phyloP scores from a whole-genome alignment of 352 stramenopile genomes.

The Blastocystis sp. region DNA sequence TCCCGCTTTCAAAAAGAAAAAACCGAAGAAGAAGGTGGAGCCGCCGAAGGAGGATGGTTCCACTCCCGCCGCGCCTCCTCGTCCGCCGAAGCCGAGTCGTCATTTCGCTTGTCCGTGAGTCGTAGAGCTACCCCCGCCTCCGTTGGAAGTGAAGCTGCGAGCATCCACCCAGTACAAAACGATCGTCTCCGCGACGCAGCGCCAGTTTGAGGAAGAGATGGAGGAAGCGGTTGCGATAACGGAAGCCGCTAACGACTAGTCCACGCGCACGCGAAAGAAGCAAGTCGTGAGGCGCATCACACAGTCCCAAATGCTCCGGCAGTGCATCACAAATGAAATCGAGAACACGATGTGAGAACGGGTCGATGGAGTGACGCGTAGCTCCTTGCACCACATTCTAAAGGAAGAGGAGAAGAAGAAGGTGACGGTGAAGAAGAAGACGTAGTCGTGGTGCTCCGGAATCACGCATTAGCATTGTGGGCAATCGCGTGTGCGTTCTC shows the following conservation, averaged over 20 bases:
- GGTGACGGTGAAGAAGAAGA: constrained; percentile 26
- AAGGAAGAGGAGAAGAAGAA: constrained; percentile 72
- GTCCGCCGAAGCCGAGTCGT: constrained; percentile 38
- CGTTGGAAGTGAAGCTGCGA: constrained; percentile 37
- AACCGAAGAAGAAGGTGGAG: constrained; percentile 52
- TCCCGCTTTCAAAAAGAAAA: constrained; percentile 65
- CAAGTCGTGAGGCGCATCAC: constrained; percentile 20
- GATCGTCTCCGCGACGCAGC: constrained; percentile 40
- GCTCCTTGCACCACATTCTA: constrained; percentile 60
- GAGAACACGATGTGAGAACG: constrained; percentile 48
- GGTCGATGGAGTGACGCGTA: not conserved
- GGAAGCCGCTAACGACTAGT: not conserved
- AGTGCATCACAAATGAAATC: constrained; percentile 44
- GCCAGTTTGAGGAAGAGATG: constrained; percentile 45
- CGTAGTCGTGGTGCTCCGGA: not conserved
- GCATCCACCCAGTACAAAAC: constrained; percentile 58
- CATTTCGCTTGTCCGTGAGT: not conserved
- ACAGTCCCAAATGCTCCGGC: constrained; percentile 50
- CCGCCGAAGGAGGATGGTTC: not conserved
- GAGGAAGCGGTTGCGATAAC: not conserved
- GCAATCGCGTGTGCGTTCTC: constrained; percentile 30
- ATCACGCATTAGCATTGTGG: constrained; percentile 36
- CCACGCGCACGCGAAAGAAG: constrained; percentile 2
- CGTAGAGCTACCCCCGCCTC: constrained; percentile 15
- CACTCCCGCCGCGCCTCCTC: not conserved